These are phyloP conservation scores for Rhizopus sp. DNA, from an alignment of 371 early-diverging fungal species.

Conservation along the genomic window DNA sequence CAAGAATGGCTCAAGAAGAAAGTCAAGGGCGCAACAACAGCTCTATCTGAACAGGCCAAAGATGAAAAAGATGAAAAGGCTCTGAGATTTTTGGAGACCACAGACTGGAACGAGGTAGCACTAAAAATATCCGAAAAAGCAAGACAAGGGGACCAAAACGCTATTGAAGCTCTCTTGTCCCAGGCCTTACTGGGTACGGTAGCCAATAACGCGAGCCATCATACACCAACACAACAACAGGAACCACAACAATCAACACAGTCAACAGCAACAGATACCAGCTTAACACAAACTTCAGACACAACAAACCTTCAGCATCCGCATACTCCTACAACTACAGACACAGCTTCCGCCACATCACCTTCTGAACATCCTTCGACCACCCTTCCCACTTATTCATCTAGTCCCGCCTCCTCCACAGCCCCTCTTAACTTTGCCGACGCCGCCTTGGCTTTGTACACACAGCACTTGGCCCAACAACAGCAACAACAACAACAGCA, in stretches of 20 bases:
- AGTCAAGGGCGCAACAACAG: conserved; percentile 20
- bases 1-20: conserved; percentile 43
- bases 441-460: conserved; percentile 45
- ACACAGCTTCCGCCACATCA: background rate
- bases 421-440: conserved; percentile 39
- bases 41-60: background rate
- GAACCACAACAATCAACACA: conserved; percentile 2
- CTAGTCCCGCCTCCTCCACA: conserved; percentile 4
- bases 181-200: conserved; percentile 36
- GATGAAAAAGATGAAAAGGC: conserved; percentile 18
- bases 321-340: conserved; percentile 3
- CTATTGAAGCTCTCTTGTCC: conserved; percentile 44
- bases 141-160: conserved; percentile 42
- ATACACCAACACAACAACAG: conserved; percentile 4
- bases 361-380: background rate
- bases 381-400: background rate
- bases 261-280: conserved; percentile 1
- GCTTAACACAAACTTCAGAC: background rate
- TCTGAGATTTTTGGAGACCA: conserved; percentile 29
- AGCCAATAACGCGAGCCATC: conserved; percentile 1
- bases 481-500: conserved; percentile 15
- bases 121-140: conserved; percentile 50
- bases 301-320: conserved; percentile 1
- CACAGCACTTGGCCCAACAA: conserved; percentile 24
- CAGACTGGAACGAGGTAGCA: conserved; percentile 41